These are phyloP conservation scores for Parafenestella ontariensis DNA, from an alignment of 2,329 filamentous ascomycete species.

Conservation along the genomic window DNA sequence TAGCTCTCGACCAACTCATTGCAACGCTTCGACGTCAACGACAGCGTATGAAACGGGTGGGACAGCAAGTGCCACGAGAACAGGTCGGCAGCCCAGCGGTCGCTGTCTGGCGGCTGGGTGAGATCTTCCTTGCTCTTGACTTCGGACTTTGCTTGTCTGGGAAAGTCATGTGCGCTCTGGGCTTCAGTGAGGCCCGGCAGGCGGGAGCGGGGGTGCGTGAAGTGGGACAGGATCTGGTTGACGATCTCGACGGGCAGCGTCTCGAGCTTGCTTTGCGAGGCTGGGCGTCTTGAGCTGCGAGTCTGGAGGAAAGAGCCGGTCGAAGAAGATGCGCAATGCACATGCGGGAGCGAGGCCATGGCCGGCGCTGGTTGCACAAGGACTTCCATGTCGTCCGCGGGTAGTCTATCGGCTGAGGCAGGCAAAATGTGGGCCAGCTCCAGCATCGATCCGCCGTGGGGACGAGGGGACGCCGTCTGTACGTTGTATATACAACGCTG, in stretches of 20 bases:
- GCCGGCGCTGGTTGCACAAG: conserved; percentile 9
- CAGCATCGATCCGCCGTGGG: background rate
- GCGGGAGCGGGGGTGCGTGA: conserved; percentile 36
- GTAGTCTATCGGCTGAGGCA: background rate
- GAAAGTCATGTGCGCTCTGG: conserved; percentile 31
- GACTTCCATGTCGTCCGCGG: background rate
- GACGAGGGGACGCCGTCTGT: conserved; percentile 7
- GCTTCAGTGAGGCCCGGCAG: conserved; percentile 39
- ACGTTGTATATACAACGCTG: too few relatives aligned
- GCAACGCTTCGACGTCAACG: conserved; percentile 31
- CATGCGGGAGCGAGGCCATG: conserved; percentile 1
- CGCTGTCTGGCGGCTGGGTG: conserved; percentile 27
- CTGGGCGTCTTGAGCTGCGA: background rate
- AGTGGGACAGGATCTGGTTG: conserved; percentile 37
- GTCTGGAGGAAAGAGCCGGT: background rate
- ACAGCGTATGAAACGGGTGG: conserved; percentile 39
- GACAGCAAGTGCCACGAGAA: conserved; percentile 30
- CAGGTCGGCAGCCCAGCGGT: conserved; percentile 37
- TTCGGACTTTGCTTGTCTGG: conserved; percentile 16
- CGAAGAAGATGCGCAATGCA: background rate
- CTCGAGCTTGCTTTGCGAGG: conserved; percentile 26
- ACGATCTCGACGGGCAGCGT: conserved; percentile 37
- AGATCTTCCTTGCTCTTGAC: conserved; percentile 32
- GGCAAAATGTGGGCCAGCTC: conserved; percentile 2
- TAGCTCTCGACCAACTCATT: conserved; percentile 32